These are phyloP conservation scores for Oenanthe javanica DNA, from an alignment of 140 eudicot genomes.

Conservation along the genomic window DNA sequence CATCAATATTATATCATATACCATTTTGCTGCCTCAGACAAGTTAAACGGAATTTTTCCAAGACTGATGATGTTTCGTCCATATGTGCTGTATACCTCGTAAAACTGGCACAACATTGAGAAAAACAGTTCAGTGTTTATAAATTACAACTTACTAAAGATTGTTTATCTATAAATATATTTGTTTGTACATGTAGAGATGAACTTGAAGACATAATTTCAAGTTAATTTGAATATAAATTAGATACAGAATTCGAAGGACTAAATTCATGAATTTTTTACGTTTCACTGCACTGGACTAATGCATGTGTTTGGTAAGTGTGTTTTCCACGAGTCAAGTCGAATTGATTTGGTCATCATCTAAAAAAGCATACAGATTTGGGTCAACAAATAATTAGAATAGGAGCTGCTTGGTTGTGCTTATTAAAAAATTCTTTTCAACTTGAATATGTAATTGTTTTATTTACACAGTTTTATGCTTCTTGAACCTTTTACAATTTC, in stretches of 20 bases:
- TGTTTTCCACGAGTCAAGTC: neutral
- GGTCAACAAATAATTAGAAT: neutral
- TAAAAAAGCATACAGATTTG: neutral
- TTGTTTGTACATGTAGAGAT: neutral
- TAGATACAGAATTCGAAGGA: neutral
- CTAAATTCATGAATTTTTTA: neutral
- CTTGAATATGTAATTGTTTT: neutral
- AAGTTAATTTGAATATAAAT: neutral
- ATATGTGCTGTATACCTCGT: neutral
- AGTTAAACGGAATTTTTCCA: neutral
- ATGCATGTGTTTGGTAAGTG: neutral
- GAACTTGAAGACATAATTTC: neutral
- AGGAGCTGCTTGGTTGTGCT: neutral
- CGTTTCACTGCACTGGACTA: neutral
- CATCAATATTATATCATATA: neutral
- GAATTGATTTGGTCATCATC: neutral
- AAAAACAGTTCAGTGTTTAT: neutral
- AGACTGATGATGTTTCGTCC: neutral
- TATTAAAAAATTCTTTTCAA: neutral
- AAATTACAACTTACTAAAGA: neutral
- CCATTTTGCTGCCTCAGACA: neutral
- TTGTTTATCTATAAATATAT: too few species aligned
- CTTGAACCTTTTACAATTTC: neutral
- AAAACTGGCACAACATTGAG: neutral
- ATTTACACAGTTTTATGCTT: neutral